A percentile compares a stretch with the other conserved stretches of the same genome.
Evolutionary conservation across 106 monocot species (phyloP).

Genomic region (Allium sativum): DNA sequence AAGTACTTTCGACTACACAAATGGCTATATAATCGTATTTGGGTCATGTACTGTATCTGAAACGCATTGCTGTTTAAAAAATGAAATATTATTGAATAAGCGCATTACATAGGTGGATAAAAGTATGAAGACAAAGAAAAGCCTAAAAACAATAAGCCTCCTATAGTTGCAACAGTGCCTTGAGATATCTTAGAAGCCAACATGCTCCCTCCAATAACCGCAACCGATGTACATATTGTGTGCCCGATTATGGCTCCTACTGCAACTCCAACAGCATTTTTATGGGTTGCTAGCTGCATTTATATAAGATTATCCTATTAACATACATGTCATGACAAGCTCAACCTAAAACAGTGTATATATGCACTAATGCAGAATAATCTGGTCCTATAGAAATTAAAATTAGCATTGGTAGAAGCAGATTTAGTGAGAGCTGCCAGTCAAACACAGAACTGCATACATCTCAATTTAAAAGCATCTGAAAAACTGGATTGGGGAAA

Average conservation of each 20-base stretch:
- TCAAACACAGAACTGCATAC: neutral
- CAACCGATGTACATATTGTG: slow-evolving; percentile 78
- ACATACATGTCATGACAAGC: neutral
- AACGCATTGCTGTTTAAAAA: neutral
- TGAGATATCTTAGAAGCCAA: slow-evolving; percentile 93
- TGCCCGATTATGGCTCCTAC: slow-evolving; percentile 67
- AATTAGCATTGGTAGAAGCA: neutral
- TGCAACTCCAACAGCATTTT: slow-evolving; percentile 84
- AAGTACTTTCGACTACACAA: too few relatives aligned
- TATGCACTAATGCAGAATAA: too few relatives aligned
- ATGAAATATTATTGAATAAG: neutral
- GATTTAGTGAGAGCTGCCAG: neutral
- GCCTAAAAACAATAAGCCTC: slow-evolving; percentile 81
- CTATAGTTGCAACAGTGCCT: slow-evolving; percentile 76
- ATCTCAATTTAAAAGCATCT: neutral
- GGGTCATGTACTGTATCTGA: neutral
- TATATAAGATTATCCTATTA: neutral
- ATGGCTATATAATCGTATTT: too few relatives aligned
- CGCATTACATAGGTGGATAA: slow-evolving; percentile 73
- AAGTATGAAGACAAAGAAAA: slow-evolving; percentile 93
- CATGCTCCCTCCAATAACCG: slow-evolving; percentile 99
- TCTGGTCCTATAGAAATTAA: neutral
- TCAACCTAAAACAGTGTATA: neutral
- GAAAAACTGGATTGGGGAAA: too few relatives aligned
- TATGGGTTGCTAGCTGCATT: slow-evolving; percentile 79